phyloP scores from a whole-genome alignment of 2,329 filamentous ascomycete genomes.

The Xylariomycetidae sp. region DNA sequence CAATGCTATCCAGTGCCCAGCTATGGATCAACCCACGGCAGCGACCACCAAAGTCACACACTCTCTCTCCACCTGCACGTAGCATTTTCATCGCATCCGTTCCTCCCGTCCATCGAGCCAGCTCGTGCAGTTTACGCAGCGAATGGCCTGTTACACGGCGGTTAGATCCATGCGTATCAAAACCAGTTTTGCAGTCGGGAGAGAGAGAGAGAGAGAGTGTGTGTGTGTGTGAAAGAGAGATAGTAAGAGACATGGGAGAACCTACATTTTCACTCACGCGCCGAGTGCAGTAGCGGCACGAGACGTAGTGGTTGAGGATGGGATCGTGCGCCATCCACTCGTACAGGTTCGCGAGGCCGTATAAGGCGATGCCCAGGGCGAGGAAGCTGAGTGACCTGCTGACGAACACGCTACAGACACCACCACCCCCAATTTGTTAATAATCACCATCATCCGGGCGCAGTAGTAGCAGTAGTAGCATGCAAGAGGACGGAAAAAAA shows the following conservation, averaged over 20 bases:
- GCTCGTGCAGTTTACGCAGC: constrained; percentile 53
- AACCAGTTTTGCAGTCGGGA: background rate
- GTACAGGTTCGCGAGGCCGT: constrained; percentile 59
- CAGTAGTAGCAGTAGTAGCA: too few species aligned
- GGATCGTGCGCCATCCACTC: constrained; percentile 57
- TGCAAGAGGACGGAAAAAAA: background rate
- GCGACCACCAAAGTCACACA: too few species aligned
- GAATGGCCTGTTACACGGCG: constrained; percentile 37
- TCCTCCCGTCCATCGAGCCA: constrained; percentile 55
- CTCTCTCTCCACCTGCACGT: background rate
- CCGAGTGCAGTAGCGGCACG: constrained; percentile 61
- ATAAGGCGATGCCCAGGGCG: constrained; percentile 61
- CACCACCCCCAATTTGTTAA: too few species aligned
- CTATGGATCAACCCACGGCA: too few species aligned
- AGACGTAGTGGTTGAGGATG: constrained; percentile 66
- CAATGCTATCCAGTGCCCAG: too few species aligned
- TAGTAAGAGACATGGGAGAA: too few species aligned
- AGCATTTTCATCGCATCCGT: constrained; percentile 16
- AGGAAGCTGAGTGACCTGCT: constrained; percentile 63
- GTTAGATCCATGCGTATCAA: too few species aligned
- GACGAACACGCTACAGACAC: constrained; percentile 55
- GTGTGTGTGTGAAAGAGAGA: too few species aligned
- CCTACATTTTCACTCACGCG: constrained; percentile 21
- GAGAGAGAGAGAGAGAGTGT: background rate
- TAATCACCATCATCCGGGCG: too few species aligned